Conservation (phyloP, 2,329 filamentous ascomycete genomes). For the Cytospora mali region DNA sequence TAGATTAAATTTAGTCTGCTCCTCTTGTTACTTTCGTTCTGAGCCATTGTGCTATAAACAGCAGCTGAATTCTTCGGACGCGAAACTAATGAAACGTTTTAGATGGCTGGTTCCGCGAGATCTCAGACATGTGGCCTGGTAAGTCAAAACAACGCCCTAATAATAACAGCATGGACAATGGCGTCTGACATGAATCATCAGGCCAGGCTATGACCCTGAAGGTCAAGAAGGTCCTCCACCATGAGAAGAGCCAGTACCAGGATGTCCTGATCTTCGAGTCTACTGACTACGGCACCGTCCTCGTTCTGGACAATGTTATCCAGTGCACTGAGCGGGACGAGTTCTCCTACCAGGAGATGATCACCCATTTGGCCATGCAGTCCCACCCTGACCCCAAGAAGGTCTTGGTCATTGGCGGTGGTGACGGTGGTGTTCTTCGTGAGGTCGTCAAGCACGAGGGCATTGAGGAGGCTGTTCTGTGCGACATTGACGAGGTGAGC, state of each 20-base stretch:
- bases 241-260: slow-evolving; percentile 99
- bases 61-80: background rate
- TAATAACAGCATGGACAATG: background rate
- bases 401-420: slow-evolving; percentile 96
- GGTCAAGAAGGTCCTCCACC: slow-evolving; percentile 96
- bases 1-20: background rate
- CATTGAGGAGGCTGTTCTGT: slow-evolving; percentile 93
- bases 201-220: slow-evolving; percentile 98
- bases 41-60: background rate
- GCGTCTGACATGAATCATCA: slow-evolving; percentile 32
- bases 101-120: slow-evolving; percentile 99
- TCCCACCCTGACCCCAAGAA: slow-evolving; percentile 98
- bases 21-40: background rate
- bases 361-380: slow-evolving; percentile 97
- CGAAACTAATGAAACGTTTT: slow-evolving; percentile 23
- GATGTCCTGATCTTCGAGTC: slow-evolving; percentile 99
- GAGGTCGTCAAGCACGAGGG: slow-evolving; percentile 99
- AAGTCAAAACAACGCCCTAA: slow-evolving; percentile 35
- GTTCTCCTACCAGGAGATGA: slow-evolving; percentile 99
- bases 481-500: slow-evolving; percentile 91
- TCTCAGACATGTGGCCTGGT: slow-evolving; percentile 96
- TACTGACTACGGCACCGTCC: slow-evolving; percentile 91
- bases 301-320: slow-evolving; percentile 98
- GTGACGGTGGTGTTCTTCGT: slow-evolving; percentile 94
- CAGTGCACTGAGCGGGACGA: slow-evolving; percentile 98